Conservation (phyloP, 1,139 yeast genomes). For the Kluyveromyces sp. region DNA sequence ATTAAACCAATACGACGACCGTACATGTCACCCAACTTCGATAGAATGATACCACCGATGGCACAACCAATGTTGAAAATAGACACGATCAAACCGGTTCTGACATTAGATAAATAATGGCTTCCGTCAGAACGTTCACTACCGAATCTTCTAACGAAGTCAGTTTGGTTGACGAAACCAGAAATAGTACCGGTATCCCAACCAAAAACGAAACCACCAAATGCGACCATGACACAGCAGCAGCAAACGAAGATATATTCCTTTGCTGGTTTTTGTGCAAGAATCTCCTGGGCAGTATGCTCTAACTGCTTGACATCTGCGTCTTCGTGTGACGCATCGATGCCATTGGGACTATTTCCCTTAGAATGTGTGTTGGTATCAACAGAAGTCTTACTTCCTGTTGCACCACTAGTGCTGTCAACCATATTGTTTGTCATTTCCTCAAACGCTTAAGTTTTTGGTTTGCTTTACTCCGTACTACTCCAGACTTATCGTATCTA, state of each 20-base stretch:
- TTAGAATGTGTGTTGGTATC: slow-evolving; percentile 5
- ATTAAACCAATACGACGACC: slow-evolving; percentile 61
- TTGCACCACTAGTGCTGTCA: background rate
- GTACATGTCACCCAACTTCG: slow-evolving; percentile 47
- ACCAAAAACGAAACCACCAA: slow-evolving; percentile 65
- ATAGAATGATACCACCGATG: slow-evolving; percentile 53
- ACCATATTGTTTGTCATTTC: background rate
- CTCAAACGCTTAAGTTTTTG: background rate
- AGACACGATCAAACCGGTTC: slow-evolving; percentile 56
- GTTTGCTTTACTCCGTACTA: background rate
- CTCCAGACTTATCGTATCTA: background rate
- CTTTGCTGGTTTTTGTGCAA: slow-evolving; percentile 19
- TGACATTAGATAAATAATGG: slow-evolving; percentile 41
- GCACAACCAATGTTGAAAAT: slow-evolving; percentile 68
- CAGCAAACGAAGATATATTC: slow-evolving; percentile 34
- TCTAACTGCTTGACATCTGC: slow-evolving; percentile 16
- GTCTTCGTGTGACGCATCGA: slow-evolving; percentile 6
- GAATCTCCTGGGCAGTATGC: slow-evolving; percentile 15
- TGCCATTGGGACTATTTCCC: background rate
- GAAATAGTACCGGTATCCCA: slow-evolving; percentile 74
- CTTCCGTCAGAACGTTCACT: slow-evolving; percentile 26
- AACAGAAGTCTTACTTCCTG: slow-evolving; percentile 8
- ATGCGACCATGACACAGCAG: slow-evolving; percentile 44
- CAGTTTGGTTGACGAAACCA: slow-evolving; percentile 66
- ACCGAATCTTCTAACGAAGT: slow-evolving; percentile 43